Base-by-base conservation (phyloP, 768 basidiomycete genomes). In the Coprinopsis marcescibilis region DNA sequence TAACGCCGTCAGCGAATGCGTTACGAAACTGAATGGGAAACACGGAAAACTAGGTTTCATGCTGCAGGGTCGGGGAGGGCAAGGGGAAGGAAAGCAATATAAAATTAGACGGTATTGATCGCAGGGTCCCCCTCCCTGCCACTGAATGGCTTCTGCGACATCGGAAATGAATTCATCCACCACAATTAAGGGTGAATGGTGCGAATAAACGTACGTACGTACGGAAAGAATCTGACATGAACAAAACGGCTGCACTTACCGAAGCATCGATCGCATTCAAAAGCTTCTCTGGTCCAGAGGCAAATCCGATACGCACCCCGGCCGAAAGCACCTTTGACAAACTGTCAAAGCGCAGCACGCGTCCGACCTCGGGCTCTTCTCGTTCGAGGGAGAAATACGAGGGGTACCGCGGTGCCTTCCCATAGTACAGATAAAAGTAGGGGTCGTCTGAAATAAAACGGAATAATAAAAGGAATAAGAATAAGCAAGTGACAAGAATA, bases 261-360 rank as follows among this genome's bases (percentile, higher is more conserved):
- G 85, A 74, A 39, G 75, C 64, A 60, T 92, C 83, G 41, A 94
- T 85, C 1, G 78, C 78, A 40, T 78, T 68, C 14, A 89, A 59
- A 27, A 96, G 66, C 8, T 70, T 62, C 38, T 72, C 72, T 14
- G 93, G 90, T 6, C 87, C 91, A 6, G 84, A 80, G 2, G 78
- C 80, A 58, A 87, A 92, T 6, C 91, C 92, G 50, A 93, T 72
- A 15, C 88, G 80, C 58, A 90, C 78, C 11, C 89, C 87, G 17
- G 82, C 75, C 14, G 81, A 83, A 17, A 83, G 71, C 34, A 94
- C 70, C 68, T 96, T 96, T 45, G 86, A 90, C 45, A 95, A 72
- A 58, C 87, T 90, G 60, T 96, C 93, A 61, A 95, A 91, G 32
- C 93, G 80, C 15, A 95, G 55, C 30, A 95, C 90, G 11, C 83